Evolutionary conservation across 2,329 filamentous ascomycete species (phyloP).

Genomic region (Colletotrichum paranaense): DNA sequence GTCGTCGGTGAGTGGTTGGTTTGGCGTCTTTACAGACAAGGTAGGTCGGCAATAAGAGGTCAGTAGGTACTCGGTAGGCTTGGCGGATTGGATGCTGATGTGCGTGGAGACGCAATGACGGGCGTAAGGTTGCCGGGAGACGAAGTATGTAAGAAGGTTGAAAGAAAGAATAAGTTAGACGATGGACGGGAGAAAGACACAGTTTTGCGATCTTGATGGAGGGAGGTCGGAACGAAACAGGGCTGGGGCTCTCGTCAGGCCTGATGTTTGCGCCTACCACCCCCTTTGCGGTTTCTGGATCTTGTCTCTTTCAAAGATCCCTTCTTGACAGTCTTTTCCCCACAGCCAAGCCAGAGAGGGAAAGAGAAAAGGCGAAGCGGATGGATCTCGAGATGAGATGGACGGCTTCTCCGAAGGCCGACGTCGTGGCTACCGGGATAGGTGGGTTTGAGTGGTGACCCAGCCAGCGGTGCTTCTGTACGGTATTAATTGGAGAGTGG

Average conservation of each 20-base stretch:
- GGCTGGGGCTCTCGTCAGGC: constrained; percentile 14
- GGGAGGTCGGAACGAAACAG: constrained; percentile 19
- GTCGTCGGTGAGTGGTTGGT: constrained; percentile 19
- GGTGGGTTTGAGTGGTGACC: constrained; percentile 11
- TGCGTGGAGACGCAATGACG: not conserved
- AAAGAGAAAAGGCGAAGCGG: not conserved
- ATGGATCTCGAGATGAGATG: constrained; percentile 10
- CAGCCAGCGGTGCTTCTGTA: not conserved
- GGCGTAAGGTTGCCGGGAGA: not conserved
- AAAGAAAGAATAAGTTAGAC: not conserved
- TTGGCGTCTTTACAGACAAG: not conserved
- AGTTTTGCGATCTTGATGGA: constrained; percentile 12
- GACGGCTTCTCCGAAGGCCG: constrained; percentile 33
- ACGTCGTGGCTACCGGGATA: constrained; percentile 15
- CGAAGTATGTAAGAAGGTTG: not conserved
- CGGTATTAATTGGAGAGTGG: not conserved
- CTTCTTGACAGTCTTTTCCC: not conserved
- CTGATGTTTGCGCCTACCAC: not conserved
- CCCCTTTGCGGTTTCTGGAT: not conserved
- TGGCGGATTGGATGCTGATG: not conserved
- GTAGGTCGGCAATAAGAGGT: not conserved
- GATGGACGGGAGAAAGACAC: constrained; percentile 7
- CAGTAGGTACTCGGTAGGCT: not conserved
- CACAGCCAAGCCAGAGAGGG: not conserved
- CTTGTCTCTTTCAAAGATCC: not conserved